phyloP scores from a whole-genome alignment of 768 basidiomycete genomes.

The Cystobasidium tubakii region DNA sequence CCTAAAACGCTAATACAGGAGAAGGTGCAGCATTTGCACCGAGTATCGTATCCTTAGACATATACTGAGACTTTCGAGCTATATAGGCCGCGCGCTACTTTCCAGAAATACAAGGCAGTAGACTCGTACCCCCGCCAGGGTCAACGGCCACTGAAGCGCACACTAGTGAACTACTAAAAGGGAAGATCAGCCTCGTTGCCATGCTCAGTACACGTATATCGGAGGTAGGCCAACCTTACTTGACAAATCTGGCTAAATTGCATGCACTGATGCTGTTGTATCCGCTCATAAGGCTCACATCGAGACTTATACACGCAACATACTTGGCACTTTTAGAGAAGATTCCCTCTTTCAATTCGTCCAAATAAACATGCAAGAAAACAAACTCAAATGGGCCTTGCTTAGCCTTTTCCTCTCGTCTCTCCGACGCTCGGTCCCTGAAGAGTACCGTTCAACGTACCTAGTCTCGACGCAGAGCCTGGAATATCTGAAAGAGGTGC shows the following conservation, averaged over 20 bases:
- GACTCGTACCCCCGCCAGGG: slow-evolving; percentile 52
- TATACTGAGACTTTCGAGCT: background rate
- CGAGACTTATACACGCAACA: slow-evolving; percentile 57
- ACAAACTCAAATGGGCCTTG: slow-evolving; percentile 81
- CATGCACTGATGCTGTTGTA: background rate
- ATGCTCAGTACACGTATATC: slow-evolving; percentile 82
- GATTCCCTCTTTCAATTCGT: slow-evolving; percentile 62
- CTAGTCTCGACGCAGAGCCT: slow-evolving; percentile 75
- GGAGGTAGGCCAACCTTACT: slow-evolving; percentile 60
- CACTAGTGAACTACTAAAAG: slow-evolving; percentile 70
- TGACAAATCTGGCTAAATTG: no score
- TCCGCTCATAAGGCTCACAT: slow-evolving; percentile 61
- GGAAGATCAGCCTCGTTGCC: slow-evolving; percentile 69
- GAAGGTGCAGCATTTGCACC: slow-evolving; percentile 57
- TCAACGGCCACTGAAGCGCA: slow-evolving; percentile 55
- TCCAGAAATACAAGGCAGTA: slow-evolving; percentile 73
- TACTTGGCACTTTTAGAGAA: slow-evolving; percentile 45
- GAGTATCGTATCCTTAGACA: background rate
- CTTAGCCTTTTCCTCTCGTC: slow-evolving; percentile 75
- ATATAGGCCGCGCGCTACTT: slow-evolving; percentile 81
- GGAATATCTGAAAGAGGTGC: slow-evolving; percentile 69
- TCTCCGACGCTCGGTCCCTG: slow-evolving; percentile 63
- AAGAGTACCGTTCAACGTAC: slow-evolving; percentile 63
- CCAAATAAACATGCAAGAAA: slow-evolving; percentile 85
- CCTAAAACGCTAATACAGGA: slow-evolving; percentile 80